phyloP scores from a whole-genome alignment of 345 rosid species.

The Passiflora organensis region DNA sequence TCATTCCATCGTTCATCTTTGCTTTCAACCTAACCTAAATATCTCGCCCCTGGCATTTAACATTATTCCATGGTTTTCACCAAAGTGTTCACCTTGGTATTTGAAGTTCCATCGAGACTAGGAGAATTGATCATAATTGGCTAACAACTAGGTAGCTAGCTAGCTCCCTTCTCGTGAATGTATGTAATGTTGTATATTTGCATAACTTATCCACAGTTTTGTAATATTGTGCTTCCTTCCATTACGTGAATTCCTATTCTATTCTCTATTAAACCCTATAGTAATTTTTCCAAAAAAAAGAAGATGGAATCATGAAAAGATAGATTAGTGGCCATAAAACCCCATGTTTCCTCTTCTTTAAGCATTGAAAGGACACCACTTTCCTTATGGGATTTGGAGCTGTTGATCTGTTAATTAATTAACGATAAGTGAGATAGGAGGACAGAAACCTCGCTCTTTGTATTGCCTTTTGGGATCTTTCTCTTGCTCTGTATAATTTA shows the following conservation, averaged over 20 bases:
- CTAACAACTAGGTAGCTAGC: slow-evolving; percentile 29
- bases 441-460: slow-evolving; percentile 8
- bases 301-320: no score
- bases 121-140: slow-evolving; percentile 10
- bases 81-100: slow-evolving; percentile 7
- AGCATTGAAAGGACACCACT: no score
- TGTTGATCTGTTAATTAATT: slow-evolving; percentile 23
- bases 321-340: no score
- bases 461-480: slow-evolving; percentile 50
- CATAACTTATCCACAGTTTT: slow-evolving; percentile 34
- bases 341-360: no score
- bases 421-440: slow-evolving; percentile 14
- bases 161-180: slow-evolving; percentile 1
- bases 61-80: not conserved
- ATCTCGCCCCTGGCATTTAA: slow-evolving; percentile 12
- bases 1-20: slow-evolving; percentile 3
- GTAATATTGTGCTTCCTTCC: slow-evolving; percentile 8
- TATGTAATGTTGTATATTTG: slow-evolving; percentile 40
- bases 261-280: no score
- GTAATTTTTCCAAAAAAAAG: no score
- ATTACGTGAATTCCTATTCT: not conserved
- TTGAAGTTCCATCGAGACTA: slow-evolving; percentile 13
- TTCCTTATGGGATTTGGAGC: slow-evolving; percentile 32
- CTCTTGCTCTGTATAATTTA: slow-evolving; percentile 23
- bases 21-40: not conserved